Evolutionary conservation across 1,139 yeast genomes (phyloP).

Genomic region (Yamadazyma trypodendri): DNA sequence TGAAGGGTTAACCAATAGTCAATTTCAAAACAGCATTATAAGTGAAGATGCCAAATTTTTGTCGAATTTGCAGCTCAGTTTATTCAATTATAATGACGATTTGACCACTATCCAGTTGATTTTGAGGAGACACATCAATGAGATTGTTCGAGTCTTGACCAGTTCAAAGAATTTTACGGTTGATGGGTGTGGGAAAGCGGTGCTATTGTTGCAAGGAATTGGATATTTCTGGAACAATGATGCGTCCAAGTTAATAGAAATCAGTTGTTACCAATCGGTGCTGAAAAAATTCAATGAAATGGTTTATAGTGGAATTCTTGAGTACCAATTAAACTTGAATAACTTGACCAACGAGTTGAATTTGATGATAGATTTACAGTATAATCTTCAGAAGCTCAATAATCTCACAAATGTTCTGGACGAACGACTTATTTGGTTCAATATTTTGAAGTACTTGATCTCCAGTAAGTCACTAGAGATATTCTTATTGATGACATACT

Average conservation of each 20-base stretch:
- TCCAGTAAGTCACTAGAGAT: conserved; percentile 46
- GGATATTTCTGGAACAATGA: conserved; percentile 48
- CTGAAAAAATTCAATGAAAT: conserved; percentile 38
- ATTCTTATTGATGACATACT: conserved; percentile 40
- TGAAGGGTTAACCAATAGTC: conserved; percentile 12
- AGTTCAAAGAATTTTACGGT: conserved; percentile 39
- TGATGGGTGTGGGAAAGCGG: conserved; percentile 19
- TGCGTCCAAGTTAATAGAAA: conserved; percentile 39
- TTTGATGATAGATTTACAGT: conserved; percentile 45
- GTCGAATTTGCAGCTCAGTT: conserved; percentile 43
- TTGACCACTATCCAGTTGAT: conserved; percentile 48
- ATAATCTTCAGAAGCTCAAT: conserved; percentile 41
- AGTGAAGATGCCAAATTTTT: conserved; percentile 49
- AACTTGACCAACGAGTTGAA: conserved; percentile 43
- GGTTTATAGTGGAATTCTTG: conserved; percentile 32
- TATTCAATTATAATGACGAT: conserved; percentile 49
- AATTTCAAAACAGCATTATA: conserved; percentile 35
- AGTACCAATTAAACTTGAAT: conserved; percentile 36
- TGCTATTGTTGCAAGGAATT: conserved; percentile 41
- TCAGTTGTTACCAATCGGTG: conserved; percentile 44
- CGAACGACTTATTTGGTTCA: conserved; percentile 42
- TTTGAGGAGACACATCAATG: conserved; percentile 48
- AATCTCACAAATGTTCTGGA: conserved; percentile 15
- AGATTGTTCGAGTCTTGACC: conserved; percentile 40
- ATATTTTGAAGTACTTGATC: conserved; percentile 41